Percentiles rank a stretch among this genome's conserved stretches.
These are phyloP conservation scores for Aspergillus conjunctus DNA, from an alignment of 495 filamentous ascomycete species.

Conservation along the genomic window DNA sequence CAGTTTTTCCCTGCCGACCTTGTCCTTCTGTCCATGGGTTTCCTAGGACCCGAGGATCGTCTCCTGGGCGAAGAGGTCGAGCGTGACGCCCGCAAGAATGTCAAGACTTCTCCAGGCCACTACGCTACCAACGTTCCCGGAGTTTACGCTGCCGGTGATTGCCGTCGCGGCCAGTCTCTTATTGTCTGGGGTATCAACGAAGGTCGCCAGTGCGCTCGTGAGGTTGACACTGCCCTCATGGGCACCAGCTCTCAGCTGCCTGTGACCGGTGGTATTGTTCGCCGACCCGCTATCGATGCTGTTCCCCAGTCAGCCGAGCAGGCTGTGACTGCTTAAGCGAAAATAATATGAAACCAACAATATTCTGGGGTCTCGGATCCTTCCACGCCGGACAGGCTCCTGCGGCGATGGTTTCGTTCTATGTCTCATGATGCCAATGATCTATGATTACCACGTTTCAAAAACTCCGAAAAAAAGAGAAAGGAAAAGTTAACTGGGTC, in stretches of 20 bases:
- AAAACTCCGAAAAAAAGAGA: constrained; percentile 10
- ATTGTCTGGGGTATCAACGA: constrained; percentile 99
- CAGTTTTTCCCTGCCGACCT: constrained; percentile 98
- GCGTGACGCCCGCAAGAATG: constrained; percentile 92
- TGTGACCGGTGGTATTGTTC: constrained; percentile 93
- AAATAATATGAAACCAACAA: neutral
- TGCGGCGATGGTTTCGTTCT: constrained; percentile 15
- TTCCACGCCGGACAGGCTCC: constrained; percentile 23
- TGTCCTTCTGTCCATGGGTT: constrained; percentile 97
- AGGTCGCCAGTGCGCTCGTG: constrained; percentile 89
- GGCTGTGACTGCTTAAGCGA: constrained; percentile 34
- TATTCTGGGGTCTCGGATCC: neutral
- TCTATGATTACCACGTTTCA: constrained; percentile 20
- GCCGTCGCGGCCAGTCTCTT: constrained; percentile 91
- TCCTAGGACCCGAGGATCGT: constrained; percentile 92
- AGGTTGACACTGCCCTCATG: constrained; percentile 90
- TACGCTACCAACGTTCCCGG: constrained; percentile 88
- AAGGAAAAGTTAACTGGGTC: constrained; percentile 20
- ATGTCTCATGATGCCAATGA: constrained; percentile 26
- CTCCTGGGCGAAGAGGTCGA: constrained; percentile 85
- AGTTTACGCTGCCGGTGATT: constrained; percentile 96
- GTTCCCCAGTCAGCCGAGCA: constrained; percentile 39
- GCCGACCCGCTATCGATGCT: constrained; percentile 64
- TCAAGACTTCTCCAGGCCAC: constrained; percentile 90
- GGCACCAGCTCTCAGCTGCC: constrained; percentile 75